These are phyloP conservation scores for Staphylotrichum longicolle DNA, from an alignment of 495 filamentous ascomycete species.

Conservation along the genomic window DNA sequence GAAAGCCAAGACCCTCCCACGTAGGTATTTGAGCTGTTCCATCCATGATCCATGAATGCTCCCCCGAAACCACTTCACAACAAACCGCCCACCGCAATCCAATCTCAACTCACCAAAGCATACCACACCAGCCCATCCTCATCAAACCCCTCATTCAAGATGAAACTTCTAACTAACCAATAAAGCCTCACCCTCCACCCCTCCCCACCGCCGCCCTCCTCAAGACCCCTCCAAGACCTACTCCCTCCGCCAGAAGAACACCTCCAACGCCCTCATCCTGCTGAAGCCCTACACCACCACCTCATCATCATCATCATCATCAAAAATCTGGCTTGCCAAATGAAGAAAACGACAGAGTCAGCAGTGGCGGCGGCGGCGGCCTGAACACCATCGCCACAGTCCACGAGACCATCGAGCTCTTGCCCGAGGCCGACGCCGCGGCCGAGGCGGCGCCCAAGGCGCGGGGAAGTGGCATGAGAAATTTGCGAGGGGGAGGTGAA, in stretches of 20 bases:
- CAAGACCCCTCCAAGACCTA: constrained; percentile 69
- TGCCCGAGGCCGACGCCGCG: constrained; percentile 34
- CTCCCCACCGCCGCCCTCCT: constrained; percentile 65
- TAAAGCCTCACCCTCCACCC: constrained; percentile 67
- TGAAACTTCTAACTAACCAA: not conserved
- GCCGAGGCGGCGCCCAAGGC: constrained; percentile 45
- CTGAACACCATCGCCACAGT: constrained; percentile 67
- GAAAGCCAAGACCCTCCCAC: constrained; percentile 57
- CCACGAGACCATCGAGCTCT: constrained; percentile 69
- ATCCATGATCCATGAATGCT: not conserved
- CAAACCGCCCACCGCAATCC: not conserved
- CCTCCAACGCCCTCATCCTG: constrained; percentile 81
- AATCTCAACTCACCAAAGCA: not conserved
- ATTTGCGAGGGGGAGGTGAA: constrained; percentile 57
- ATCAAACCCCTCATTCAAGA: not conserved
- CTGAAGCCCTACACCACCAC: constrained; percentile 46
- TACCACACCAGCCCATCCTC: not conserved
- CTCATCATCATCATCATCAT: constrained; percentile 26
- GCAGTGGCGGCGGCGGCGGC: constrained; percentile 17
- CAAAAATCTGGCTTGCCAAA: constrained; percentile 3
- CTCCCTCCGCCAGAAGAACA: constrained; percentile 83
- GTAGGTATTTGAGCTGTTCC: constrained; percentile 42
- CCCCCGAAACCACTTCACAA: not conserved
- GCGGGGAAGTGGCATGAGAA: constrained; percentile 85
- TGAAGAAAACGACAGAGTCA: too few species aligned